Percentiles rank a stretch among this genome's conserved stretches.
These are phyloP conservation scores for Helianthus annuus DNA, from an alignment of 129 eudicot species.

Conservation along the genomic window DNA sequence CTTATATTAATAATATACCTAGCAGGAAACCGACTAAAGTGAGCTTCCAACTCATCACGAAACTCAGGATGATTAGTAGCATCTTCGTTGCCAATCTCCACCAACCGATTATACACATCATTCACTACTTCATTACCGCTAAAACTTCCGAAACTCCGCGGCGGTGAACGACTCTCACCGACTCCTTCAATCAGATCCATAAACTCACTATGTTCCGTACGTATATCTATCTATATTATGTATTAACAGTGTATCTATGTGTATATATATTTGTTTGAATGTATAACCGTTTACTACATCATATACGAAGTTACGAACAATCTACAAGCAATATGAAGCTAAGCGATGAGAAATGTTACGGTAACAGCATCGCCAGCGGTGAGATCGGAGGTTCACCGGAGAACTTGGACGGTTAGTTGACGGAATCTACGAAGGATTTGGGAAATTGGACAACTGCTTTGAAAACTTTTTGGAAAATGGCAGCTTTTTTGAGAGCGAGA, in stretches of 20 bases:
- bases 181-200: constrained; percentile 75
- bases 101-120: constrained; percentile 62
- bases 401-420: constrained; percentile 6
- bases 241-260: not conserved
- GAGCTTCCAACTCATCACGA: constrained; percentile 59
- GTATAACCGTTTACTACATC: no score
- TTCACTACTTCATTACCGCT: constrained; percentile 47
- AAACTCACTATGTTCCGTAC: constrained; percentile 13
- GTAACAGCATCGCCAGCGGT: constrained; percentile 21
- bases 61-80: constrained; percentile 53
- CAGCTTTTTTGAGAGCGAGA: constrained; percentile 23
- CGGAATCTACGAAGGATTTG: constrained; percentile 23
- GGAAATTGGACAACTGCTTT: constrained; percentile 5
- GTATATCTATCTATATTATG: no score
- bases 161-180: constrained; percentile 79
- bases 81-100: constrained; percentile 56
- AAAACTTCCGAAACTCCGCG: constrained; percentile 49
- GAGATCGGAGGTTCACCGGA: not conserved
- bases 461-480: constrained; percentile 23
- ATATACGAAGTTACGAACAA: no score
- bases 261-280: not conserved
- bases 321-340: not conserved
- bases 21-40: constrained; percentile 65
- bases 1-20: constrained; percentile 34
- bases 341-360: constrained; percentile 14